Evolutionary conservation across 768 basidiomycete species (phyloP), one percentile per base, ranked within the genome.

Genomic region (Pleurotus giganteus): DNA sequence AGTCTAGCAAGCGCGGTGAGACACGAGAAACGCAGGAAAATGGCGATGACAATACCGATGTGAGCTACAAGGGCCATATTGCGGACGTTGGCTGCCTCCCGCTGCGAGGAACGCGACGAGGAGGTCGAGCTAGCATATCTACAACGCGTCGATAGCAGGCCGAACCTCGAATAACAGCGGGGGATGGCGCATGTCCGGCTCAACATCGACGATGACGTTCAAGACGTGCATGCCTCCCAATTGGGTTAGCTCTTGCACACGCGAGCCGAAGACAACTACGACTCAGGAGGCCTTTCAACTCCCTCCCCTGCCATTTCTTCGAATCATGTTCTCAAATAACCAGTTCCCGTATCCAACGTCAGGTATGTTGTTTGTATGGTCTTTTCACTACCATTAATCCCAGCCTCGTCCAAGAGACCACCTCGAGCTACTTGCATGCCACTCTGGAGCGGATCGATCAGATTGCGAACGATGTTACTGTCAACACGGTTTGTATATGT

Each of bases 61-160:
- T 94, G 91, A 39, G 91, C 91, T n/a, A 93, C 88, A 2, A 94
- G 76, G 13, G 91, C 91, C 67, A 94, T 86, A 63, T 93, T 94
- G 39, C 91, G 80, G 32, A 84, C 53, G 61, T 74, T 77, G 11
- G 73, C 69, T 8, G 78, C 32, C 1, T 59, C 53, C 21, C 11
- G 19, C n/a, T 34, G 44, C 27, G 15, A 54, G 59, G n/a, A 24
- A 21, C 17, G 27, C 47, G 39, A 19, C 29, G 29, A 7, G 12
- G 19, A 12, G 8, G 52, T 11, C 15, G 26, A 37, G 27, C 46
- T 42, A 12, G 53, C 28, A 34, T 51, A 37, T 7, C 27, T 19
- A 24, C 34, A 17, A 23, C 21, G 19, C 49, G 49, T 51, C 34
- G 27, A 37, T 36, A 21, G 21, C 13, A n/a, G 34, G 9, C 23